Base-by-base conservation (phyloP, 2,329 filamentous ascomycete species). In the Claviceps paspali region DNA sequence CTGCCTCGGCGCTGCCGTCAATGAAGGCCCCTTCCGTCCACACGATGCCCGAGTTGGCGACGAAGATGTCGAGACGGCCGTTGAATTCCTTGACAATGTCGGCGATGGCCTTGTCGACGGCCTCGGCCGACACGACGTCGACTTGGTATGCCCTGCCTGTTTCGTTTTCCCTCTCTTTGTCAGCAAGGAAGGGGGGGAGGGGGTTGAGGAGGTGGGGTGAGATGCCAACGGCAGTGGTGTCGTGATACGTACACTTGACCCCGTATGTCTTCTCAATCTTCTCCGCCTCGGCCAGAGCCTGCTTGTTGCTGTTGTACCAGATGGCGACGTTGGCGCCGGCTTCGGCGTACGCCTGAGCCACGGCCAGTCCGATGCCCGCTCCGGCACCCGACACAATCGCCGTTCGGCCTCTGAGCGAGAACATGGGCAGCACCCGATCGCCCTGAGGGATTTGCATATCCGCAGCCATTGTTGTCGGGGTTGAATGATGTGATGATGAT, bases 11-110 rank as follows among this genome's bases (percentile, higher is more conserved):
- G 5, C 71, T 61, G 18, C 76, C 79, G 43, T 82, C 76, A 26
- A 83, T 64, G 52, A 80, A 74, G 7, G 75, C 54, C 0, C 79
- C 78, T 41, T 82, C 66, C 2, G 70, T 76, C 80, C 80, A 87
- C 1, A 76, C 68, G 37, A 86, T 76, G 36, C 82, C 82, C 11
- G 78, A 77, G 52, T 91, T 88, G 47, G 82, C 82, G 31, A 87
- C 73, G 49, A 88, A 85, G 46, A 85, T 65, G 49, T 87, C 82
- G 7, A 88, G 70, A 5, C 80, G 73, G 41, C 77, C 77, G 51
- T 80, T 76, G 59, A 87, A 81, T 12, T 87, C 80, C 41, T 62
- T 53, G 30, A 77, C 60, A 43, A 73, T 68, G 6, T 61, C 55
- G 41, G 67, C 57, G 29, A 79, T 62, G 8, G 67, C 63, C 12